A percentile compares a stretch with the other conserved stretches of the same genome.
These are phyloP conservation scores for Bryoerythrophyllum caledonicum DNA, from an alignment of 225 moss, liverwort and hornwort genomes.

Conservation along the genomic window DNA sequence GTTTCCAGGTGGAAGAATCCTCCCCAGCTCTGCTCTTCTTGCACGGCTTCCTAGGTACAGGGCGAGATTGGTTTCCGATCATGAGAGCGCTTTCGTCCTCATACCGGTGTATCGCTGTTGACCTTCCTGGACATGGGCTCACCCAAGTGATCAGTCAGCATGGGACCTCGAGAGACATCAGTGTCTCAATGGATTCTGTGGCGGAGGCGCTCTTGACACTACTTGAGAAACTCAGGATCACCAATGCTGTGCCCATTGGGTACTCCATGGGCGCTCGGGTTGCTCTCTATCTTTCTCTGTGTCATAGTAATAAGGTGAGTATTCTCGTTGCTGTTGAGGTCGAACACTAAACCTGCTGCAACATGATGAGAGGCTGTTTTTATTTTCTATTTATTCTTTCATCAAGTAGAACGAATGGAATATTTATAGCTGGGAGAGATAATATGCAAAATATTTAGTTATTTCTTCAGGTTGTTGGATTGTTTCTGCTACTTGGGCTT, in stretches of 20 bases:
- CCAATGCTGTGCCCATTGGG: slow-evolving; percentile 67
- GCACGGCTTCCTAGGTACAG: slow-evolving; percentile 91
- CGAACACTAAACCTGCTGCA: too few species aligned
- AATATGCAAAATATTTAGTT: background rate
- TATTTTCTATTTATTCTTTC: too few species aligned
- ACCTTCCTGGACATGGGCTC: slow-evolving; percentile 92
- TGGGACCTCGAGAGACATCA: background rate
- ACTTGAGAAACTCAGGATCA: slow-evolving; percentile 36
- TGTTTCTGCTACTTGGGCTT: background rate
- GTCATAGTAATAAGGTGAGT: slow-evolving; percentile 57
- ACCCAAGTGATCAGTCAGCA: slow-evolving; percentile 40
- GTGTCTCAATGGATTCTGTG: slow-evolving; percentile 57
- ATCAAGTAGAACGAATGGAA: too few species aligned
- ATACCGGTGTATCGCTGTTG: slow-evolving; percentile 83
- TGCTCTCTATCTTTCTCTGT: slow-evolving; percentile 70
- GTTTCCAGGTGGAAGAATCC: slow-evolving; percentile 33
- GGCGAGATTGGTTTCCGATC: slow-evolving; percentile 82
- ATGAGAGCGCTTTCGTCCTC: slow-evolving; percentile 71
- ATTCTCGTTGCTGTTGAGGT: background rate
- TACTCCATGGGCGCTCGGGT: slow-evolving; percentile 98
- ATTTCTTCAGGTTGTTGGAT: background rate
- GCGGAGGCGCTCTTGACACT: slow-evolving; percentile 60
- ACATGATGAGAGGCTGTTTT: too few species aligned
- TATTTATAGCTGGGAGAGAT: background rate
- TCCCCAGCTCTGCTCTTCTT: slow-evolving; percentile 73